phyloP scores from a whole-genome alignment of 176 grass and related monocot species.

The Secale cereale region DNA sequence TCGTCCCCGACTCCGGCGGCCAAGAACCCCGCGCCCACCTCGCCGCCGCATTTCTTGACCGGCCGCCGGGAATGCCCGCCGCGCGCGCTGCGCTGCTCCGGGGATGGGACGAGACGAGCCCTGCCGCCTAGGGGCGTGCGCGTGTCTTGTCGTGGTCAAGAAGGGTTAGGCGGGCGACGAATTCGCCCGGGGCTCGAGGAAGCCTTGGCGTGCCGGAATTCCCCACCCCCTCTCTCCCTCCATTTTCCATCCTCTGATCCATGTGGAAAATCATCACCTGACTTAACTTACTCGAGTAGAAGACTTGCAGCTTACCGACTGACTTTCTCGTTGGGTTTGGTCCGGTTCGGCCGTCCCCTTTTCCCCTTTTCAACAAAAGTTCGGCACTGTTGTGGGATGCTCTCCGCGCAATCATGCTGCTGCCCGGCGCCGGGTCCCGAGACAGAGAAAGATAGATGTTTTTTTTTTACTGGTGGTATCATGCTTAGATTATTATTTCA shows the following conservation, averaged over 20 bases:
- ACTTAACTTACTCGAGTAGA: background rate
- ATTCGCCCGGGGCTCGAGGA: conserved; percentile 21
- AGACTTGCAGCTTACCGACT: background rate
- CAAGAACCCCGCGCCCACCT: too few relatives aligned
- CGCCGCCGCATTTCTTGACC: background rate
- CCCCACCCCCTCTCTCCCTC: background rate
- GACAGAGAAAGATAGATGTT: background rate
- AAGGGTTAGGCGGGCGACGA: conserved; percentile 39
- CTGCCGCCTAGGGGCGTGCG: background rate
- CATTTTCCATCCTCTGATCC: background rate
- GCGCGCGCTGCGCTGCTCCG: background rate
- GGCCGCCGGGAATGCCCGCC: background rate
- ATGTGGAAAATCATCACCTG: conserved; percentile 22
- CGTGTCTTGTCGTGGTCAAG: conserved; percentile 29
- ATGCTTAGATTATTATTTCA: background rate
- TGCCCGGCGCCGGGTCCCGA: background rate
- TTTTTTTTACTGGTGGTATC: background rate
- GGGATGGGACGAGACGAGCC: too few relatives aligned
- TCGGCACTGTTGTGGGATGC: conserved; percentile 44
- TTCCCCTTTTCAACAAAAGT: conserved; percentile 26
- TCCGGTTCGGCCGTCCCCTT: conserved; percentile 8
- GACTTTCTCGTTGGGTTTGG: background rate
- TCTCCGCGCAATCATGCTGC: conserved; percentile 30
- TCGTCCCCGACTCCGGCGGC: background rate
- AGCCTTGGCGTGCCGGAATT: conserved; percentile 28